Evolutionary conservation across 257 asterid species (phyloP), one percentile per base, ranked within the genome.

Genomic region (Nicotiana noctiflora): DNA sequence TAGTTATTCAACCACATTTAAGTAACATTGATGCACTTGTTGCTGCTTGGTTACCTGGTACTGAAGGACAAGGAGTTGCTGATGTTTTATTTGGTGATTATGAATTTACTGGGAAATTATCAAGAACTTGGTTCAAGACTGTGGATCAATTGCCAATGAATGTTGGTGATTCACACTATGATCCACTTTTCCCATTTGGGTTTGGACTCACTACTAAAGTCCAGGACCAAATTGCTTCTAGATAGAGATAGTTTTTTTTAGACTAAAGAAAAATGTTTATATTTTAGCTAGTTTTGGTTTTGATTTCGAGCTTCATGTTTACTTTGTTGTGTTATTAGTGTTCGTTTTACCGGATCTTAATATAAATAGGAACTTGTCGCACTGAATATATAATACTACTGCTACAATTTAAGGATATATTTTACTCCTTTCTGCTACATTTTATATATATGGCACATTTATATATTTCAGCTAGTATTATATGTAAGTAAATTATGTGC

Each of bases 31-130:
- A 91, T 44, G 91, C 91, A 2, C 66, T 93, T 12, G 92, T 93
- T 59, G 96, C 93, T 1, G 94, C 96, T 1, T 90, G 97, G 97
- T 78, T 92, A 5, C 97, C 97, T 0, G 96, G 97, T 0, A 81
- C 85, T 2, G 94, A 91, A 75, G 97, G 96, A 5, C 82, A 86
- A 40, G 96, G 97, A 1, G 88, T 93, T 40, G 82, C 91, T 0
- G 94, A 92, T 82, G 90, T 89, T 9, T 77, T 93, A 6, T 92
- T 83, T 60, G 96, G 96, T 3, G 92, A 91, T 62, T 88, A 85
- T 19, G 88, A 88, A 0, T 92, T 92, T 56, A 90, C 88, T 0
- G 94, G 94, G 0, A 91, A 87, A 77, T 76, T 87, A 13, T 25
- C 96, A 2, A 81, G 90, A 6, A 91, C 92, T 12, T 91, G 96